These are phyloP conservation scores for Rhizophlyctis rosea DNA, from an alignment of 192 early-diverging fungal genomes.

Conservation along the genomic window DNA sequence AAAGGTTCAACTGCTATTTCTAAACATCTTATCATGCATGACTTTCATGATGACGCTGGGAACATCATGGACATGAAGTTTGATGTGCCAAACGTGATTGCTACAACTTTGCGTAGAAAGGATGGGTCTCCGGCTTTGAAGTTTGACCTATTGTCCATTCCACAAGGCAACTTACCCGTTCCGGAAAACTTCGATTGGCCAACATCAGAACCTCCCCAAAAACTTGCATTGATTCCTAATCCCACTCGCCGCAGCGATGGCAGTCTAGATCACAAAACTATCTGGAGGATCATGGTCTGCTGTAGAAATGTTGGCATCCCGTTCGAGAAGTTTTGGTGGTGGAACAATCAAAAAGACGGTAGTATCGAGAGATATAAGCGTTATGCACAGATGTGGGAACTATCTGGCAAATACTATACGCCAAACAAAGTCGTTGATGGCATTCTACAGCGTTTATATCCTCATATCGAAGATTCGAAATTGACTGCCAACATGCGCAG, in stretches of 20 bases:
- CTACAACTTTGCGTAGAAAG: neutral
- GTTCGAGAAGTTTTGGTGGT: constrained; percentile 10
- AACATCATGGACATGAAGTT: neutral
- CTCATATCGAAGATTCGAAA: constrained; percentile 1
- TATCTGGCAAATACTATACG: neutral
- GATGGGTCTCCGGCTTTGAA: neutral
- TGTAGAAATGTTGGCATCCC: constrained; percentile 5
- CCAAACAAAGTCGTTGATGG: neutral
- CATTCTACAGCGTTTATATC: constrained; percentile 3
- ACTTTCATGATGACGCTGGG: neutral
- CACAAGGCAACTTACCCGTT: neutral
- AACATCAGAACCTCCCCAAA: constrained; percentile 8
- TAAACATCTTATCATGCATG: constrained; percentile 4
- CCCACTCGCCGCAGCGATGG: neutral
- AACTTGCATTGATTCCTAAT: constrained; percentile 19
- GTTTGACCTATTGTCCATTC: constrained; percentile 11
- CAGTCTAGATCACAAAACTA: constrained; percentile 1
- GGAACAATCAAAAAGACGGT: neutral
- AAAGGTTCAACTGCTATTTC: neutral
- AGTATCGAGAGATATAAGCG: neutral
- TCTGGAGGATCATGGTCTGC: constrained; percentile 10
- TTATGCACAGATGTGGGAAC: neutral
- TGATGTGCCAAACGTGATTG: constrained; percentile 4
- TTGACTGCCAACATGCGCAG: neutral
- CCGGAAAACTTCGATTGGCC: constrained; percentile 11